phyloP scores from a whole-genome alignment of 164 flowering plant species.

The Hamamelis virginiana region DNA sequence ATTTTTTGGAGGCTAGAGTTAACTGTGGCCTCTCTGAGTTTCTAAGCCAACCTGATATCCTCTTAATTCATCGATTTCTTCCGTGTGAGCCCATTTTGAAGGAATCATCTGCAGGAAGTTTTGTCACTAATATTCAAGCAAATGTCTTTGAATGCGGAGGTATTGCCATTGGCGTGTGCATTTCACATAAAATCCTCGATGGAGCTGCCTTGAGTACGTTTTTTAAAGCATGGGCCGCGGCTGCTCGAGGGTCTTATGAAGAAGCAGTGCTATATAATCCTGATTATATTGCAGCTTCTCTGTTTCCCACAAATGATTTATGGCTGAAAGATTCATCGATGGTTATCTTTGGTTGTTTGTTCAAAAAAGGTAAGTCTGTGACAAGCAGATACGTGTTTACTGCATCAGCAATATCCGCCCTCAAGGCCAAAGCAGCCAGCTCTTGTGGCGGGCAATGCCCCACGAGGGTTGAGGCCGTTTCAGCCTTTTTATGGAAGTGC shows the following conservation, averaged over 20 bases:
- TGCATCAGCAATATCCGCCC: conserved; percentile 29
- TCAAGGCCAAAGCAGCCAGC: conserved; percentile 23
- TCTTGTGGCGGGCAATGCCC: conserved; percentile 18
- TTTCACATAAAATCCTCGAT: conserved; percentile 49
- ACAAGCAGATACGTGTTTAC: conserved; percentile 50
- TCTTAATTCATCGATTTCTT: conserved; percentile 16
- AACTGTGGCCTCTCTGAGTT: conserved; percentile 12
- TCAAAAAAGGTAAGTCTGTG: conserved; percentile 28
- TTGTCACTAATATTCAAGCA: conserved; percentile 38
- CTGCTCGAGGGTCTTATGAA: conserved; percentile 18
- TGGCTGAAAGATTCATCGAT: conserved; percentile 14
- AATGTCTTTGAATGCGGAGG: conserved; percentile 57
- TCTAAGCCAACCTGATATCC: conserved; percentile 20
- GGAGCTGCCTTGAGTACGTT: conserved; percentile 34
- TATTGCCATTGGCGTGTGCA: conserved; percentile 46
- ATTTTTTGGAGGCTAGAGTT: conserved; percentile 31
- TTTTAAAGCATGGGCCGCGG: conserved; percentile 41
- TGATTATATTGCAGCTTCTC: conserved; percentile 18
- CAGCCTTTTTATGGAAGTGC: conserved; percentile 51
- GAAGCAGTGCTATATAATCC: conserved; percentile 10
- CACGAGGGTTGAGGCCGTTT: conserved; percentile 43
- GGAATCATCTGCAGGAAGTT: background rate
- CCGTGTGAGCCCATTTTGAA: conserved; percentile 17
- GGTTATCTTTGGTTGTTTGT: conserved; percentile 9
- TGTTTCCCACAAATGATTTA: conserved; percentile 28